Base-by-base conservation (phyloP, 345 rosid species). In the Microthlaspi erraticum region DNA sequence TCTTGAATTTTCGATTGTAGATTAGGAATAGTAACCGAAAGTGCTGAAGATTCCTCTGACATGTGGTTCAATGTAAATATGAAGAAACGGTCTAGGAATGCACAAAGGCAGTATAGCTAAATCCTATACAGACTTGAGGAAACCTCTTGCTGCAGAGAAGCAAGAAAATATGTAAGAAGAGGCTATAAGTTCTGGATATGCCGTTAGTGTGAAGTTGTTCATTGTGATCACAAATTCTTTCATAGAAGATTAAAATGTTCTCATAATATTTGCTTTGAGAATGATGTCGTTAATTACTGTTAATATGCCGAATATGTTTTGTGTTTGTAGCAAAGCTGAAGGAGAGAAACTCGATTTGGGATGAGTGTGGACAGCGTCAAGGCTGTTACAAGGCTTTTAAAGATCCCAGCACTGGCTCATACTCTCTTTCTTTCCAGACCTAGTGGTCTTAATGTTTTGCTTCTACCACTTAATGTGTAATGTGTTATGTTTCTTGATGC, bases 81-180 rank as follows among this genome's bases (percentile, higher is more conserved):
- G 87, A 88, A 75, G 92, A 94, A 41, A 82, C 96, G 3, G 70
- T 89, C 72, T 86, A 83, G 84, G 99, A 91, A 81, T 89, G 97
- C 80, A 74, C 87, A n/a, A 86, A 87, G 63, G 97, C 97, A 2
- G 65, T 90, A 60, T 91, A 85, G 74, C 79, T 94, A 71, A 92
- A 92, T 78, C 80, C 98, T 64, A 76, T 77, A 63, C 75, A 91
- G 99, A 91, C 84, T 78, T 83, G 88, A 92, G 88, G 76, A 89
- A 87, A 73, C 97, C 97, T 42, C 71, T 92, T 56, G 98, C 96
- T 74, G 98, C 86, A 0, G 90, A 83, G 64, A 89, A 94, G 78
- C 79, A 90, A 76, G 98, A 91, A 80, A 91, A 89, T 77, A 87
- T 94, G 99, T 89, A 94, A 84, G 96, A 91, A 73, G 99, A 94